phyloP scores from a whole-genome alignment of 139 green algal genomes.

The Tetradesmus lagerheimii region DNA sequence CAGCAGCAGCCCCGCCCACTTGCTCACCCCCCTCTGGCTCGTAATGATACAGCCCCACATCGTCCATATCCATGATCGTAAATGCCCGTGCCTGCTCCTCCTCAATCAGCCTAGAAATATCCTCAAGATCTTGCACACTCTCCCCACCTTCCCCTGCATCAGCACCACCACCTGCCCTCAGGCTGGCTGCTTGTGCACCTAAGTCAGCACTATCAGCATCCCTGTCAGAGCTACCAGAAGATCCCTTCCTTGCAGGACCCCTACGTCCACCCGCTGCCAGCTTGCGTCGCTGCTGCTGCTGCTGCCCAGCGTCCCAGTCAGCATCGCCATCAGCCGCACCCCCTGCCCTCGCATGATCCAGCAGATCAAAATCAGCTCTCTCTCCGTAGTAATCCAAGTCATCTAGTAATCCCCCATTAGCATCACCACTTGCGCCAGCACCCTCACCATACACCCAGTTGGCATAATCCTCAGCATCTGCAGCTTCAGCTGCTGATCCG shows the following conservation, averaged over 20 bases:
- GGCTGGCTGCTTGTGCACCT: too few species aligned
- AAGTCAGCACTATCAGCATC: too few species aligned
- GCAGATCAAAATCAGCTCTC: not conserved
- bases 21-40: not conserved
- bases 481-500: not conserved
- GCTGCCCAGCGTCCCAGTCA: not conserved
- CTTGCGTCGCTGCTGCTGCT: not conserved
- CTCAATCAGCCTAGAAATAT: conserved; percentile 13
- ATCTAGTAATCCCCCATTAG: not conserved
- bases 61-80: conserved; percentile 24
- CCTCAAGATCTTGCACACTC: not conserved
- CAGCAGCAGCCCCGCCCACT: not conserved
- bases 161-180: too few species aligned
- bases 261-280: not conserved
- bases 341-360: not conserved
- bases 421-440: too few species aligned
- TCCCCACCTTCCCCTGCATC: not conserved
- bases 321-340: not conserved
- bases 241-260: not conserved
- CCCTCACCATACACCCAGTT: not conserved
- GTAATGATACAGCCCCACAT: conserved; percentile 32
- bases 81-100: conserved; percentile 9
- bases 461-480: not conserved
- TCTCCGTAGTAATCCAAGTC: not conserved
- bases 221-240: not conserved